phyloP scores from a whole-genome alignment of 768 basidiomycete genomes.

The Leccinum subtestaceum region DNA sequence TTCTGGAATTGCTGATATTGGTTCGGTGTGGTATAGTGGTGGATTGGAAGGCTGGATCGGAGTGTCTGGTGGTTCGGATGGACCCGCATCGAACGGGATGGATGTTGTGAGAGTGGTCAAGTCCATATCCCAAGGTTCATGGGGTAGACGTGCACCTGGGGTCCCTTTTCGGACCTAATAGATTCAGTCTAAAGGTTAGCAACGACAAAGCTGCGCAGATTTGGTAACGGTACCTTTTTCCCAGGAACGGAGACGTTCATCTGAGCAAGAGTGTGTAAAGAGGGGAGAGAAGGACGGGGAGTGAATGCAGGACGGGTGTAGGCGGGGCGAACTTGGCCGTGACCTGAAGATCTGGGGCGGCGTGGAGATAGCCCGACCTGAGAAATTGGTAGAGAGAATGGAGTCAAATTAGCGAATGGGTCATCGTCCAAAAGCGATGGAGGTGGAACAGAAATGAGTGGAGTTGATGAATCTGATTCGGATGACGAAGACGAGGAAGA shows the following conservation, averaged over 20 bases:
- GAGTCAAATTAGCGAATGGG: conserved; percentile 63
- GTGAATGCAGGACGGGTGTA: conserved; percentile 41
- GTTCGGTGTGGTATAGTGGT: not conserved
- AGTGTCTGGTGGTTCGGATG: conserved; percentile 6
- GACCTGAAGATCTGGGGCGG: conserved; percentile 33
- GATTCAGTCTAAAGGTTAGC: not conserved
- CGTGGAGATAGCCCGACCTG: not conserved
- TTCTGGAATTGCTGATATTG: conserved; percentile 1
- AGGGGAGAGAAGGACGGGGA: conserved; percentile 42
- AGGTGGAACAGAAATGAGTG: not conserved
- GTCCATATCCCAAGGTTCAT: conserved; percentile 41
- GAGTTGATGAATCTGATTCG: not conserved
- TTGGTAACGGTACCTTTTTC: conserved; percentile 33
- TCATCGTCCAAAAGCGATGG: conserved; percentile 58
- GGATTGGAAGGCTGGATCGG: not conserved
- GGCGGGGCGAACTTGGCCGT: conserved; percentile 38
- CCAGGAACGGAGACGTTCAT: conserved; percentile 33
- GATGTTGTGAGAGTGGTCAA: conserved; percentile 7
- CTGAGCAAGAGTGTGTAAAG: conserved; percentile 38
- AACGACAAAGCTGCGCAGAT: not conserved
- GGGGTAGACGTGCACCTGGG: conserved; percentile 41
- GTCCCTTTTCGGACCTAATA: conserved; percentile 39
- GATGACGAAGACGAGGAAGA: not conserved
- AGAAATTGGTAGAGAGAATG: conserved; percentile 6
- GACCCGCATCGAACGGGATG: not conserved